These are phyloP conservation scores for Neurospora sp. DNA, from an alignment of 2,329 filamentous ascomycete species.

Conservation along the genomic window DNA sequence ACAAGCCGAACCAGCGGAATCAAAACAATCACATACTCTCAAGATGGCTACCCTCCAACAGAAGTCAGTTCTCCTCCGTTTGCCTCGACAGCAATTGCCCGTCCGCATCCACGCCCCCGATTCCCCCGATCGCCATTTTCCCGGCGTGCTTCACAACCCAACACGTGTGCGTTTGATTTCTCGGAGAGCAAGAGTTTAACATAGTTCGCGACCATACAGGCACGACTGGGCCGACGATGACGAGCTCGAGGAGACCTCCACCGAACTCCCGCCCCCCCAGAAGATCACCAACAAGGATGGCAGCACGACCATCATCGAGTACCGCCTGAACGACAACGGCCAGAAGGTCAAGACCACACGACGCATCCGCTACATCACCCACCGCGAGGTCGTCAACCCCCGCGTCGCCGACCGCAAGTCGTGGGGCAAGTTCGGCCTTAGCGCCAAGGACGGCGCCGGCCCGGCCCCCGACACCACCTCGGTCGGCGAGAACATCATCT, in stretches of 20 bases:
- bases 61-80: background rate
- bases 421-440: constrained; percentile 87
- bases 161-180: background rate
- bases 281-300: constrained; percentile 97
- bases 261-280: constrained; percentile 70
- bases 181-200: background rate
- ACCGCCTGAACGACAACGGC: constrained; percentile 81
- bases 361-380: constrained; percentile 82
- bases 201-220: constrained; percentile 20
- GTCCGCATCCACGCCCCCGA: background rate
- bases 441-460: constrained; percentile 73
- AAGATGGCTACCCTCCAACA: background rate
- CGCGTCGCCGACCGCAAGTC: constrained; percentile 88
- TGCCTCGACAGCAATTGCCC: background rate
- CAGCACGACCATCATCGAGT: constrained; percentile 89
- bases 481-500: constrained; percentile 96
- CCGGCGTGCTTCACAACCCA: background rate
- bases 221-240: constrained; percentile 95
- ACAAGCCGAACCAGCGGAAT: background rate
- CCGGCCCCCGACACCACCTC: constrained; percentile 84
- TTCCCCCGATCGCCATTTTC: background rate
- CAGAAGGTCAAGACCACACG: constrained; percentile 97
- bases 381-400: constrained; percentile 92
- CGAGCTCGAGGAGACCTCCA: constrained; percentile 63
- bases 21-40: background rate